Evolutionary conservation across 225 moss, liverwort and hornwort species (phyloP).

Genomic region (Physcomitrium patens): DNA sequence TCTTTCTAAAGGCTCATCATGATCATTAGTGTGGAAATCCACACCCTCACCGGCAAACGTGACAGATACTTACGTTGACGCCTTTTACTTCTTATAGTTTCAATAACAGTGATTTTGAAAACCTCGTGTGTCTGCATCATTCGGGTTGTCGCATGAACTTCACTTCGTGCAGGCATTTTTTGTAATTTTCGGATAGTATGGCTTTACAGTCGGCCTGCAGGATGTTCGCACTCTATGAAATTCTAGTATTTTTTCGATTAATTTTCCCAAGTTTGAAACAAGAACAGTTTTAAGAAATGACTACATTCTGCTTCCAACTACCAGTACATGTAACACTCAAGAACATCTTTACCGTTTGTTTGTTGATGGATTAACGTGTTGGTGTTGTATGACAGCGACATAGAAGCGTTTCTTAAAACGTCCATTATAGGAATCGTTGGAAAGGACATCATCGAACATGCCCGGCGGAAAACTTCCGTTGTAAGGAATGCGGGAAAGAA

Average conservation of each 20-base stretch:
- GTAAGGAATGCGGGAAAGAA: constrained; percentile 3
- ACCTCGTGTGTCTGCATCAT: background rate
- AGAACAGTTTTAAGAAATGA: background rate
- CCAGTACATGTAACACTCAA: background rate
- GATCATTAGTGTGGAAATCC: background rate
- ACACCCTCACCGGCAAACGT: background rate
- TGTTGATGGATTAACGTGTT: background rate
- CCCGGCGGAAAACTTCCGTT: constrained; percentile 28
- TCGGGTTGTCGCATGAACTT: constrained; percentile 17
- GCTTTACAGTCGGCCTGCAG: background rate
- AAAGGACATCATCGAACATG: constrained; percentile 24
- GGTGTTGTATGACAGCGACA: constrained; percentile 19
- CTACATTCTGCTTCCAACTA: background rate
- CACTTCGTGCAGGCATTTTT: background rate
- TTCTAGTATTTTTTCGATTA: constrained; percentile 2
- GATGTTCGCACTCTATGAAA: background rate
- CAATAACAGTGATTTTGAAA: background rate
- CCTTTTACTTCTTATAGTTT: constrained; percentile 3
- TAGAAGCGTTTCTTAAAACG: constrained; percentile 22
- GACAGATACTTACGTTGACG: background rate
- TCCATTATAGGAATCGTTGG: constrained; percentile 8
- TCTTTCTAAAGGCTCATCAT: constrained; percentile 1
- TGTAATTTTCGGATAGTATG: background rate
- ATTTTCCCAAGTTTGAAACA: background rate
- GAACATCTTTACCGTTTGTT: background rate